Evolutionary conservation across 768 basidiomycete genomes (phyloP), one percentile per base, ranked within the genome.

Genomic region (Bullera alba): DNA sequence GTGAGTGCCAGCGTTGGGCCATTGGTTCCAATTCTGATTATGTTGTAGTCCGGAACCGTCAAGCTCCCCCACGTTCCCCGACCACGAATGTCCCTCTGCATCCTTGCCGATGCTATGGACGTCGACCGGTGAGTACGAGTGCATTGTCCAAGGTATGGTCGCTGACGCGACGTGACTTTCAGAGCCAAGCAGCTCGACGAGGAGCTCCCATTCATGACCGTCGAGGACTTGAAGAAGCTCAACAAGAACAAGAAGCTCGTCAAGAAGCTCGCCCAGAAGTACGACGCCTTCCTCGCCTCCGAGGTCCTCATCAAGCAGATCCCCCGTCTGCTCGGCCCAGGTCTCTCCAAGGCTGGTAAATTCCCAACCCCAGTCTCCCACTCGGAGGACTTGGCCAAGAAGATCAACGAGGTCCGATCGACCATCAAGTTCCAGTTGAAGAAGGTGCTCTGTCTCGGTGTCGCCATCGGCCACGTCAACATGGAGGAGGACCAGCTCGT

Each of bases 221-320:
- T 96, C 62, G 95, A 97, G 66, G 95, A 99, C 77, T 79, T 97
- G 77, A 97, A 99, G 77, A 99, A 99, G 91, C 81, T 96, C 60
- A 95, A 93, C 85, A 93, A 95, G 79, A 99, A 97, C 83, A 97
- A 99, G 81, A 99, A 99, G 79, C 87, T 99, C 56, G 95, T 97
- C 72, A 99, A 97, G 81, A 95, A 95, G 79, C 87, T 97, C 64
- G 93, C 93, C 61, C 96, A 97, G 81, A 96, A 96, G 75, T 92
- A 96, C 78, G 92, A 99, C 67, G 91, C 93, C 53, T 99, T 99
- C 85, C 78, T 99, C 61, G 82, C 93, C 29, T 97, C 95, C 51
- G 95, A 99, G 75, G 77, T 88, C 54, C 81, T 99, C 63, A 96
- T 99, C 81, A 97, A 95, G 81, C 93, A 96, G 78, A 97, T 99